These are phyloP conservation scores for Delphinella strobiligena DNA, from an alignment of 2,329 filamentous ascomycete species.

Conservation along the genomic window DNA sequence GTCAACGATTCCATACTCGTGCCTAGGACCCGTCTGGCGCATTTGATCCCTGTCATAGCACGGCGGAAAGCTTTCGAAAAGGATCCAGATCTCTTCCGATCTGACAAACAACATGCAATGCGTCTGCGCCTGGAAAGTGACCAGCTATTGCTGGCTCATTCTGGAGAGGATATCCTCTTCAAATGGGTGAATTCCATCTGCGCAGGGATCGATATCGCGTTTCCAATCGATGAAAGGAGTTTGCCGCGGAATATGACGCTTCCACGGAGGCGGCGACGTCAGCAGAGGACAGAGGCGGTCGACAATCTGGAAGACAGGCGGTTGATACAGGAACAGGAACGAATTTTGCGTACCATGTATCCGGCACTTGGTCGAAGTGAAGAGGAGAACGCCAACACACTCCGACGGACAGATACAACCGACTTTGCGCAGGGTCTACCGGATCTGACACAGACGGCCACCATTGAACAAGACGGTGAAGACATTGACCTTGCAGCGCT, in stretches of 20 bases:
- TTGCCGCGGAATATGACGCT: constrained; percentile 33
- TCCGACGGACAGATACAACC: constrained; percentile 7
- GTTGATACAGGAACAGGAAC: constrained; percentile 36
- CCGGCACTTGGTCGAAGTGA: constrained; percentile 16
- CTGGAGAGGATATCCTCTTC: constrained; percentile 53
- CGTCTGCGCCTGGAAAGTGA: constrained; percentile 62
- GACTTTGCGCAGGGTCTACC: constrained; percentile 1
- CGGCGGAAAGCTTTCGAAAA: constrained; percentile 29
- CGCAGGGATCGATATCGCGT: constrained; percentile 61
- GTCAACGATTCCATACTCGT: constrained; percentile 46
- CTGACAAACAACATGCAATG: constrained; percentile 47
- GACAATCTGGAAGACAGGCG: constrained; percentile 23
- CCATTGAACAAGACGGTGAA: constrained; percentile 19
- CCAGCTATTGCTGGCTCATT: constrained; percentile 58
- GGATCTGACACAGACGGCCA: constrained; percentile 2
- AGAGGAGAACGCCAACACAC: background rate
- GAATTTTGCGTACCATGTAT: constrained; percentile 34
- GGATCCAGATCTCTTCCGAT: constrained; percentile 34
- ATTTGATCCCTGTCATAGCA: constrained; percentile 29
- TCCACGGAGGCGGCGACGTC: constrained; percentile 25
- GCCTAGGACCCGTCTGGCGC: constrained; percentile 33
- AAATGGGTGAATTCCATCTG: constrained; percentile 57
- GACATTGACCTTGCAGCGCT: constrained; percentile 23
- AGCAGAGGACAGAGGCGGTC: constrained; percentile 18
- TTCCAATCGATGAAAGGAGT: constrained; percentile 56